A percentile compares a stretch with the other conserved stretches of the same genome.
These are phyloP conservation scores for Lactarius pseudohatsudake DNA, from an alignment of 768 basidiomycete species.

Conservation along the genomic window DNA sequence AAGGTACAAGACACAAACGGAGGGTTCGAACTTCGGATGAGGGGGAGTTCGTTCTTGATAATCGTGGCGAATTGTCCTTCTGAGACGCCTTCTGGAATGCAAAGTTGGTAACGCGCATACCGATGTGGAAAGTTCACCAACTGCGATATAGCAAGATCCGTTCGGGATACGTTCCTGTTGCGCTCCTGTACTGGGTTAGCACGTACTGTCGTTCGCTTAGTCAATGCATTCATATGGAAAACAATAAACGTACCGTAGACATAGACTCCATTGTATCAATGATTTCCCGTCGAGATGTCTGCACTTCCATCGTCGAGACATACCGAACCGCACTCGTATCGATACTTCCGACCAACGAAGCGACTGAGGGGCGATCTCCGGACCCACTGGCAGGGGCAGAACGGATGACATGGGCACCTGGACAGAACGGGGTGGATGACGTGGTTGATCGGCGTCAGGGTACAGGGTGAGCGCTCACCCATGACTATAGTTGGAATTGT, in stretches of 20 bases:
- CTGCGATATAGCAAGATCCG: slow-evolving; percentile 78
- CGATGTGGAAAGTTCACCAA: slow-evolving; percentile 32
- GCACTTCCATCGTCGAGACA: slow-evolving; percentile 57
- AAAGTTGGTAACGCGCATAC: background rate
- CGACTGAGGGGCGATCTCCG: slow-evolving; percentile 77
- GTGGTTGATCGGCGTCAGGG: background rate
- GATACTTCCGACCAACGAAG: slow-evolving; percentile 76
- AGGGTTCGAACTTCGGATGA: slow-evolving; percentile 50
- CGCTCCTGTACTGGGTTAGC: slow-evolving; percentile 55
- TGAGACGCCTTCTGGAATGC: slow-evolving; percentile 49
- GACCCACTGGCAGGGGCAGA: slow-evolving; percentile 66
- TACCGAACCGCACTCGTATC: slow-evolving; percentile 79
- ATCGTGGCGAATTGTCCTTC: slow-evolving; percentile 51
- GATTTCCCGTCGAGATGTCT: slow-evolving; percentile 70
- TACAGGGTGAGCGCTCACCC: slow-evolving; percentile 44
- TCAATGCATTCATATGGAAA: slow-evolving; percentile 5
- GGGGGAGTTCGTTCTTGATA: slow-evolving; percentile 57
- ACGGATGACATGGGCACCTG: slow-evolving; percentile 82
- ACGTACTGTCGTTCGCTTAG: slow-evolving; percentile 43
- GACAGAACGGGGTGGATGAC: background rate
- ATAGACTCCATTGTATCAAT: slow-evolving; percentile 70
- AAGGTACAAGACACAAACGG: background rate
- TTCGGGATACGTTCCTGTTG: slow-evolving; percentile 61
- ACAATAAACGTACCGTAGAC: slow-evolving; percentile 47
- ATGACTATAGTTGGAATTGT: slow-evolving; percentile 77